Percentiles rank a stretch among this genome's conserved stretches.
phyloP scores from a whole-genome alignment of 2,329 filamentous ascomycete genomes.

The Emmonsiellopsis sp. region DNA sequence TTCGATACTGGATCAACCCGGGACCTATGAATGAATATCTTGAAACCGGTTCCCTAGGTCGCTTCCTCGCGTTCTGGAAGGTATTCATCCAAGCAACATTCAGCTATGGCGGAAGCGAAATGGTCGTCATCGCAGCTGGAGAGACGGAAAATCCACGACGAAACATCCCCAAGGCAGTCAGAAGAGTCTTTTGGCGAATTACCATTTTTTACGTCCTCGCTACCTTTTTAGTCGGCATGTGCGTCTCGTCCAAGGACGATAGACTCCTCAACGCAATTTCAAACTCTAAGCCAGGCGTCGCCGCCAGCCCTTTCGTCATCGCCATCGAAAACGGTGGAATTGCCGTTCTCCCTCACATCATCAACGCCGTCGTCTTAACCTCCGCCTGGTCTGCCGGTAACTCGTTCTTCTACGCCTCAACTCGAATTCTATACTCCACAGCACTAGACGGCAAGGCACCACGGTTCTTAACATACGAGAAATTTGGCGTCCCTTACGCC shows the following conservation, averaged over 20 bases:
- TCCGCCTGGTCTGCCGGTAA: slow-evolving; percentile 37
- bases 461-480: slow-evolving; percentile 15
- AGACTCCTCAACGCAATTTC: slow-evolving; percentile 23
- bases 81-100: slow-evolving; percentile 40
- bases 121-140: slow-evolving; percentile 40
- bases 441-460: slow-evolving; percentile 31
- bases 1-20: slow-evolving; percentile 41
- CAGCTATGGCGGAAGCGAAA: slow-evolving; percentile 43
- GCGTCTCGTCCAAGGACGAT: slow-evolving; percentile 28
- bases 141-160: slow-evolving; percentile 37
- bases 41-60: slow-evolving; percentile 30
- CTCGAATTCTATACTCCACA: slow-evolving; percentile 29
- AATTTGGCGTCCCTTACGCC: slow-evolving; percentile 10
- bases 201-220: slow-evolving; percentile 30
- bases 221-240: slow-evolving; percentile 26
- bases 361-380: slow-evolving; percentile 32
- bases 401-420: slow-evolving; percentile 27
- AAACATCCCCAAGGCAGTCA: slow-evolving; percentile 33
- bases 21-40: slow-evolving; percentile 36
- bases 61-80: slow-evolving; percentile 45
- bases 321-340: slow-evolving; percentile 39
- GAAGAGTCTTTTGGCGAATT: slow-evolving; percentile 37
- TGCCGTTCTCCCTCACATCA: slow-evolving; percentile 25
- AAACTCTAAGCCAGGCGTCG: slow-evolving; percentile 25
- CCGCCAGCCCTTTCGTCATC: slow-evolving; percentile 45